phyloP scores from a whole-genome alignment of 257 asterid genomes.

The Verbena officinalis region DNA sequence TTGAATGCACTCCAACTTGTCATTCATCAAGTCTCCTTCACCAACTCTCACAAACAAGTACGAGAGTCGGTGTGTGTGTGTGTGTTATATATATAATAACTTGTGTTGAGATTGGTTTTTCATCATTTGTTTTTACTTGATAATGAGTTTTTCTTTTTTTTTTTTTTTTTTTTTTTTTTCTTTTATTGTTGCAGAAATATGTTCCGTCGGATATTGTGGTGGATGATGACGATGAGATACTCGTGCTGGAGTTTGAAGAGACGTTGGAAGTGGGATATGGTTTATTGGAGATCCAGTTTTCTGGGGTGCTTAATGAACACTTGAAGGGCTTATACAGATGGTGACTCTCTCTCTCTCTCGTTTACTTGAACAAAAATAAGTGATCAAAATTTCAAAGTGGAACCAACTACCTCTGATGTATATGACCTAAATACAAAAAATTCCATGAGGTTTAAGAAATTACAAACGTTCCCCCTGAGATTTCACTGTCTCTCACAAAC shows the following conservation, averaged over 20 bases:
- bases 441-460: no score
- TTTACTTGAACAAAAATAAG: neutral
- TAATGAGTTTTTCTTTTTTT: conserved; percentile 8
- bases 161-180: neutral
- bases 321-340: conserved; percentile 45
- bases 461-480: no score
- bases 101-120: neutral
- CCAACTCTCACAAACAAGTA: conserved; percentile 24
- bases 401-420: no score
- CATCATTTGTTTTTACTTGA: neutral
- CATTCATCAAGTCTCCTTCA: conserved; percentile 34
- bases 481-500: no score
- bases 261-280: conserved; percentile 35
- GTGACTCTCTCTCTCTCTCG: conserved; percentile 18
- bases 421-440: no score
- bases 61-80: no score
- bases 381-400: neutral
- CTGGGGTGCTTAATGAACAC: conserved; percentile 44
- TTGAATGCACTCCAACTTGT: conserved; percentile 35
- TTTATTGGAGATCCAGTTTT: conserved; percentile 34
- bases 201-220: conserved; percentile 36
- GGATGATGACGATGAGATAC: conserved; percentile 40
- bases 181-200: conserved; percentile 45
- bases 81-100: no score
- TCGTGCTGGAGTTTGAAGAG: conserved; percentile 40